Evolutionary conservation across 768 basidiomycete species (phyloP), one percentile per base, ranked within the genome.

Genomic region (Grammothele lineata): DNA sequence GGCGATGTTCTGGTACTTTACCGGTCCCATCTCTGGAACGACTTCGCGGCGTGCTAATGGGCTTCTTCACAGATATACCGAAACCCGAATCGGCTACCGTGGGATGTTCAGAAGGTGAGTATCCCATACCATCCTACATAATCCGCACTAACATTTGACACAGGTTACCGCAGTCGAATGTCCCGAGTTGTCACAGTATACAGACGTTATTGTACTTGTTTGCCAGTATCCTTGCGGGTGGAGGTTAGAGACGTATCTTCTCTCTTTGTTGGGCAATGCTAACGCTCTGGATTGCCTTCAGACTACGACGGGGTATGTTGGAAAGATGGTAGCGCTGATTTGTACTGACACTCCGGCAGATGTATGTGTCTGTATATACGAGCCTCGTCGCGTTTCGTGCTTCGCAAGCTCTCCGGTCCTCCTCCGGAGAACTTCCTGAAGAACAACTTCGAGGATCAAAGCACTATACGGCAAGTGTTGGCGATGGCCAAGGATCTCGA

Each of bases 301-400:
- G 89, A 58, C 79, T 78, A 64, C 87, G 89, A 55, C 87, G 87
- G 64, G 87, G 87, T 84, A 60, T 46, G n/a, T n/a, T n/a, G n/a
- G 70, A 57, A 2, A 11, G 34, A 4, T 17, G 19, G 40, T 2
- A 23, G 19, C 4, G 4, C 9, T 39, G 35, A 42, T 18, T 34
- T 37, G 14, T 37, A 37, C 21, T 42, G 14, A 55, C 8, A 21
- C 12, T 37, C 18, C 3, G 35, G 15, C 18, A 62, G 61, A 63
- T 34, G 50, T 53, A 2, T 57, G 54, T 9, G 56, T 60, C 12
- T 57, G 54, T 41, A 57, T 61, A n/a, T 63, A 48, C 38, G 58
- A 68, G 18, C 64, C 63, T 1, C 56, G 55, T 0, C 45, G 88
- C 14, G 77, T 87, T 0, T 44, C 68, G 9, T 56, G 60, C 0